Conservation (phyloP, 306 rosid genomes). For the Vigna hirtella region DNA sequence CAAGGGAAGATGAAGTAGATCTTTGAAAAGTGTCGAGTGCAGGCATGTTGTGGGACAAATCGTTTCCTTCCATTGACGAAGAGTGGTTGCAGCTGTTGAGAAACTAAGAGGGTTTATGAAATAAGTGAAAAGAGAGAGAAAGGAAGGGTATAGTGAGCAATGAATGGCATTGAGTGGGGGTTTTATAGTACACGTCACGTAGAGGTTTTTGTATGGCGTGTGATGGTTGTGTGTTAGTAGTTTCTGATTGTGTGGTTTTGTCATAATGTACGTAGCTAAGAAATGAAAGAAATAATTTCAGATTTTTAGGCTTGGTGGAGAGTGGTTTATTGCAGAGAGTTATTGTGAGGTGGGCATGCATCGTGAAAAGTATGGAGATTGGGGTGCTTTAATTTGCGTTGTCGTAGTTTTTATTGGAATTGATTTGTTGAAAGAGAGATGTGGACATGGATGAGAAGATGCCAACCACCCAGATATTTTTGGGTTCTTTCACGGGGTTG, state of each 20-base stretch:
- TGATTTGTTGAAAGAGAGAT: slow-evolving; percentile 36
- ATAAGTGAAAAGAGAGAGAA: neutral
- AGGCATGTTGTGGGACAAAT: neutral
- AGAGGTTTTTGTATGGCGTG: slow-evolving; percentile 55
- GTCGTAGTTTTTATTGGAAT: slow-evolving; percentile 13
- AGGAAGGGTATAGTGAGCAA: slow-evolving; percentile 3
- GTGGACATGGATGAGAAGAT: slow-evolving; percentile 39
- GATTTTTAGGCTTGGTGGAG: neutral
- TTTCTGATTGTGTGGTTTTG: slow-evolving; percentile 55
- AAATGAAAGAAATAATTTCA: neutral
- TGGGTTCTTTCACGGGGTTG: neutral
- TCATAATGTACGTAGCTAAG: slow-evolving; percentile 41
- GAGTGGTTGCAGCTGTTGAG: neutral
- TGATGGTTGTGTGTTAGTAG: slow-evolving; percentile 52
- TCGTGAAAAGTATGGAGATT: slow-evolving; percentile 21
- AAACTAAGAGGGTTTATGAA: slow-evolving; percentile 19
- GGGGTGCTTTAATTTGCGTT: neutral
- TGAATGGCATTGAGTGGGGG: slow-evolving; percentile 48
- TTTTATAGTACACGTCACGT: slow-evolving; percentile 56
- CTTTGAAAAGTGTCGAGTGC: slow-evolving; percentile 7
- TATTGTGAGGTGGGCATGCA: slow-evolving; percentile 44
- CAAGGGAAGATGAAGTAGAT: slow-evolving; percentile 12
- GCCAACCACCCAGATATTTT: slow-evolving; percentile 37
- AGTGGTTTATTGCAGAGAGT: slow-evolving; percentile 41
- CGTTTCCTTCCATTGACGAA: slow-evolving; percentile 43